Evolutionary conservation across 805 yeast species (phyloP).

Genomic region (Candida ulmi): DNA sequence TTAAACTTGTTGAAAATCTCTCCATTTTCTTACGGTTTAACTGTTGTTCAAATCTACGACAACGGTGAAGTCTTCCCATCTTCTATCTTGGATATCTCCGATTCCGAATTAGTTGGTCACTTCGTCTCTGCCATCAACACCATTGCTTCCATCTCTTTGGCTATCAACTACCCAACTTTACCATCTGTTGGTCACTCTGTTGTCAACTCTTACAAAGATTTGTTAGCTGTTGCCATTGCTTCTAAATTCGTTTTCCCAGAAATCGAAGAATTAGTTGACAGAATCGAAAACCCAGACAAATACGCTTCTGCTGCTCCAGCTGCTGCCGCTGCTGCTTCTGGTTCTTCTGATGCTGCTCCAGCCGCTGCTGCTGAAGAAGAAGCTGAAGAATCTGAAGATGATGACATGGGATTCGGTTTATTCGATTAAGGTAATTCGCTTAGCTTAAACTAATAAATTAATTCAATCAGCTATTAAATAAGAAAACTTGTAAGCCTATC

Average conservation of each 20-base stretch:
- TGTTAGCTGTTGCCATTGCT: constrained; percentile 95
- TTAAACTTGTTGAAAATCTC: constrained; percentile 99
- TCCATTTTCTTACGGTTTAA: constrained; percentile 98
- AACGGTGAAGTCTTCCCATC: constrained; percentile 98
- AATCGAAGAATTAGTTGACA: constrained; percentile 98
- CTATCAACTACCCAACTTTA: constrained; percentile 98
- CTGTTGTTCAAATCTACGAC: constrained; percentile 95
- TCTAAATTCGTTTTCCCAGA: constrained; percentile 99
- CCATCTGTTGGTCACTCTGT: constrained; percentile 99
- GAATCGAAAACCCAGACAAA: constrained; percentile 99
- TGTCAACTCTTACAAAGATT: constrained; percentile 98
- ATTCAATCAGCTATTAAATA: too few relatives aligned
- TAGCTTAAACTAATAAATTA: constrained; percentile 9
- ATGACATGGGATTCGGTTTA: constrained; percentile 98
- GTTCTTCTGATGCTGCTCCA: constrained; percentile 58
- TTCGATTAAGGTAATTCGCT: constrained; percentile 79
- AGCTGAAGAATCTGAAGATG: constrained; percentile 65
- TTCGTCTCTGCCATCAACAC: constrained; percentile 87
- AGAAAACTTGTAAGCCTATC: too few relatives aligned
- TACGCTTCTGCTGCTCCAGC: constrained; percentile 99
- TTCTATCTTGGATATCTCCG: constrained; percentile 95
- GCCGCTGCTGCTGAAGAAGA: constrained; percentile 73
- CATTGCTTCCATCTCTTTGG: constrained; percentile 95
- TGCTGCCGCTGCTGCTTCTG: constrained; percentile 72
- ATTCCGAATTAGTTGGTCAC: constrained; percentile 90